These are phyloP conservation scores for Hirsutella thompsonii DNA, from an alignment of 2,329 filamentous ascomycete genomes.

Conservation along the genomic window DNA sequence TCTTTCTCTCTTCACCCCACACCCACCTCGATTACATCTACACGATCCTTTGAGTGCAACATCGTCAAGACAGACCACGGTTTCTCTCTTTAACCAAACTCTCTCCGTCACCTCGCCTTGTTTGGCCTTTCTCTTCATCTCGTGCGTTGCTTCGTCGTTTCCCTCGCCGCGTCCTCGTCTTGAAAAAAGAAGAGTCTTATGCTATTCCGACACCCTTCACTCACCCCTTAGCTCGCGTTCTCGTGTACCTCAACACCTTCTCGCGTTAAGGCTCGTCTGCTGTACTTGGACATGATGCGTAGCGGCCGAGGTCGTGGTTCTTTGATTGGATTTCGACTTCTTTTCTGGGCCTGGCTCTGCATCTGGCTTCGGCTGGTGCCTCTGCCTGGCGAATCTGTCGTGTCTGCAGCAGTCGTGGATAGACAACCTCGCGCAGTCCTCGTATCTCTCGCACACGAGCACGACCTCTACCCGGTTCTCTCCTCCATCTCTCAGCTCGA, in stretches of 20 bases:
- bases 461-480: slow-evolving; percentile 17
- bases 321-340: neutral
- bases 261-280: neutral
- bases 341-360: slow-evolving; percentile 7
- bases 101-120: neutral
- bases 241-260: neutral
- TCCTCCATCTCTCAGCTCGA: slow-evolving; percentile 41
- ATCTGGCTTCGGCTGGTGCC: slow-evolving; percentile 10
- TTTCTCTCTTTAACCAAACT: neutral
- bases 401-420: slow-evolving; percentile 9
- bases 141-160: neutral
- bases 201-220: no score
- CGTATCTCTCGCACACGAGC: slow-evolving; percentile 17
- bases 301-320: neutral
- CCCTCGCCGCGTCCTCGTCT: no score
- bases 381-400: slow-evolving; percentile 8
- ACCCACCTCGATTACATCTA: slow-evolving; percentile 3
- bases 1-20: neutral
- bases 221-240: neutral
- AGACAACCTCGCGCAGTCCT: slow-evolving; percentile 16
- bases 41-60: slow-evolving; percentile 2
- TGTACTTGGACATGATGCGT: slow-evolving; percentile 8
- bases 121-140: neutral
- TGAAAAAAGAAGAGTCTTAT: no score
- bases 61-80: neutral